phyloP scores from a whole-genome alignment of 106 monocot species.

The Alisma plantagoaquatica region DNA sequence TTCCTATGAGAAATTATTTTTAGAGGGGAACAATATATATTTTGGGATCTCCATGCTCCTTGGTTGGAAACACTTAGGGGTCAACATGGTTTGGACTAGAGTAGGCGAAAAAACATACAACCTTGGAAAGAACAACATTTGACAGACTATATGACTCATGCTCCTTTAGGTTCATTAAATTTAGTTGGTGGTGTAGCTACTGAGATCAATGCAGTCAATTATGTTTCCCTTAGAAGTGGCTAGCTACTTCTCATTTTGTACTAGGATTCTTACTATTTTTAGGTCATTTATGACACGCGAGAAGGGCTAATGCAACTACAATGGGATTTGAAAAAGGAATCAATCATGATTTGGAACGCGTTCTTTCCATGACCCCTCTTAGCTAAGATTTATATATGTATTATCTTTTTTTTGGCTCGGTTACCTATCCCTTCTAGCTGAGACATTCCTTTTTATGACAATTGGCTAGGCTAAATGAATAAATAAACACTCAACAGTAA shows the following conservation, averaged over 20 bases:
- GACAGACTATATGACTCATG: too few relatives aligned
- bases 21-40: too few relatives aligned
- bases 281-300: conserved; percentile 7
- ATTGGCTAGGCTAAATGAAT: background rate
- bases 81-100: too few relatives aligned
- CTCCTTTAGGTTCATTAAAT: too few relatives aligned
- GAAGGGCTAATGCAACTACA: conserved; percentile 14
- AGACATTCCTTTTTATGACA: background rate
- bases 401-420: background rate
- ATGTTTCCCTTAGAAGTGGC: too few relatives aligned
- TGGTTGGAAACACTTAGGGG: too few relatives aligned
- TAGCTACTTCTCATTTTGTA: background rate
- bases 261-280: conserved; percentile 2
- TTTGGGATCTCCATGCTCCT: too few relatives aligned
- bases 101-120: too few relatives aligned
- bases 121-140: too few relatives aligned
- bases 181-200: too few relatives aligned
- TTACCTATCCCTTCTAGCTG: background rate
- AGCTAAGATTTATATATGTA: conserved; percentile 7
- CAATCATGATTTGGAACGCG: conserved; percentile 13
- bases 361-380: conserved; percentile 13
- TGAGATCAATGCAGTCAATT: too few relatives aligned
- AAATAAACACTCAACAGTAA: conserved; percentile 3
- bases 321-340: conserved; percentile 20
- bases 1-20: too few relatives aligned